Percentiles rank a stretch among this genome's conserved stretches.
phyloP scores from a whole-genome alignment of 129 eudicot species.

The Apium graveolens region DNA sequence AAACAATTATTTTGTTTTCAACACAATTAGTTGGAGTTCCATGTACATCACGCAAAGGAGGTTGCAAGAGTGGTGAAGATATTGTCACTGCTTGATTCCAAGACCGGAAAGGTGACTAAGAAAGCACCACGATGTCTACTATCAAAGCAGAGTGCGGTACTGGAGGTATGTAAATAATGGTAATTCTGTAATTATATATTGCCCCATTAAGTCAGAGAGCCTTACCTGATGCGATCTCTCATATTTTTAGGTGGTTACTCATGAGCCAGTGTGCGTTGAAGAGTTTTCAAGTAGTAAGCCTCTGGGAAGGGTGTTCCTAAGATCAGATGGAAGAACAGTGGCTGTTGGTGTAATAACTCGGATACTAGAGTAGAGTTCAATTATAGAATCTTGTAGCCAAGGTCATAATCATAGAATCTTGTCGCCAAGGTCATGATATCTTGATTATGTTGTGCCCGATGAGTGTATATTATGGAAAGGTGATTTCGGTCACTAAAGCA shows the following conservation, averaged over 20 bases:
- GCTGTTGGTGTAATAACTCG: slow-evolving; percentile 80
- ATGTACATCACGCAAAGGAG: slow-evolving; percentile 84
- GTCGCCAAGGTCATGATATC: background rate
- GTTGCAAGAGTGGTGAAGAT: slow-evolving; percentile 72
- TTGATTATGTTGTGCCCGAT: background rate
- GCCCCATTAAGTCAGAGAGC: background rate
- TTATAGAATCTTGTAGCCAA: background rate
- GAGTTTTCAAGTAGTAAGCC: slow-evolving; percentile 60
- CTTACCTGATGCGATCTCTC: background rate
- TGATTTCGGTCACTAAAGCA: background rate
- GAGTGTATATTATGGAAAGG: slow-evolving; percentile 1
- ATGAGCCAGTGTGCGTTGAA: slow-evolving; percentile 73
- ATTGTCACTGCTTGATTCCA: slow-evolving; percentile 77
- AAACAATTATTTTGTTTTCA: slow-evolving; percentile 4
- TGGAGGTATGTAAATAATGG: slow-evolving; percentile 58
- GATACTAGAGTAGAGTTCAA: slow-evolving; percentile 20
- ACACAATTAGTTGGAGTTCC: slow-evolving; percentile 71
- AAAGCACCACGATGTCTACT: slow-evolving; percentile 80
- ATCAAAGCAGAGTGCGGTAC: slow-evolving; percentile 82
- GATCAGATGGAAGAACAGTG: slow-evolving; percentile 80
- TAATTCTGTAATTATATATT: background rate
- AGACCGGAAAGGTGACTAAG: slow-evolving; percentile 79
- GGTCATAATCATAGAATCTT: background rate
- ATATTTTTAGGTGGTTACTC: slow-evolving; percentile 48
- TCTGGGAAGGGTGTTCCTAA: slow-evolving; percentile 80